Evolutionary conservation across 176 grass and related monocot genomes (phyloP).

Genomic region (Bothriochloa decipiens): DNA sequence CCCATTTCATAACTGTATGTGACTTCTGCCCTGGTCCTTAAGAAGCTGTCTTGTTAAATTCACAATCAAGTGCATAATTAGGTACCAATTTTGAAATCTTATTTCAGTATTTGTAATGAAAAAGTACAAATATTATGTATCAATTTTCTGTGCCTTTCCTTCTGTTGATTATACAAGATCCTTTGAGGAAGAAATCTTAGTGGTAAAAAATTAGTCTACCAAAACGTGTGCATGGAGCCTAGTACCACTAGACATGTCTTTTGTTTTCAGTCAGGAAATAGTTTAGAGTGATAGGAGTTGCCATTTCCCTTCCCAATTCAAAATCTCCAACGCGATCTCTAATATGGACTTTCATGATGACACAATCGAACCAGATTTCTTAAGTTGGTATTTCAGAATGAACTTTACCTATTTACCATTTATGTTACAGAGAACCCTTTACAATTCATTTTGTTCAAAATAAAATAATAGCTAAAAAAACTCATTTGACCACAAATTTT

Average conservation of each 20-base stretch:
- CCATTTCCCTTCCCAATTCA: neutral
- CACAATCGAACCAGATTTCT: neutral
- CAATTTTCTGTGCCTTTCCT: neutral
- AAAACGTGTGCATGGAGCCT: neutral
- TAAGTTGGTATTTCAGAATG: neutral
- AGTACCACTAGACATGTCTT: slow-evolving; percentile 5
- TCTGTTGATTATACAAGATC: neutral
- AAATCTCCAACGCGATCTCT: neutral
- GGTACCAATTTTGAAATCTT: neutral
- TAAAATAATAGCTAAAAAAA: neutral
- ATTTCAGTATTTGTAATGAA: neutral
- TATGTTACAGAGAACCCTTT: neutral
- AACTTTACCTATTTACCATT: slow-evolving; percentile 5
- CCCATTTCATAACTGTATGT: neutral
- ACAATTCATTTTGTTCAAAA: neutral
- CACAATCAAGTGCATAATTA: neutral
- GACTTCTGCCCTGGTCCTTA: neutral
- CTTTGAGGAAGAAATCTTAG: too few species aligned
- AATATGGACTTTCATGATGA: neutral
- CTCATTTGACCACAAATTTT: neutral
- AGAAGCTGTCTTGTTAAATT: slow-evolving; percentile 18
- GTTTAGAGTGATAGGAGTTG: neutral
- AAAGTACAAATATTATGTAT: neutral
- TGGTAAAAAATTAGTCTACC: too few species aligned
- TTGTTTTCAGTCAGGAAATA: neutral